These are phyloP conservation scores for Leccinum uliginosum DNA, from an alignment of 768 basidiomycete genomes.

Conservation along the genomic window DNA sequence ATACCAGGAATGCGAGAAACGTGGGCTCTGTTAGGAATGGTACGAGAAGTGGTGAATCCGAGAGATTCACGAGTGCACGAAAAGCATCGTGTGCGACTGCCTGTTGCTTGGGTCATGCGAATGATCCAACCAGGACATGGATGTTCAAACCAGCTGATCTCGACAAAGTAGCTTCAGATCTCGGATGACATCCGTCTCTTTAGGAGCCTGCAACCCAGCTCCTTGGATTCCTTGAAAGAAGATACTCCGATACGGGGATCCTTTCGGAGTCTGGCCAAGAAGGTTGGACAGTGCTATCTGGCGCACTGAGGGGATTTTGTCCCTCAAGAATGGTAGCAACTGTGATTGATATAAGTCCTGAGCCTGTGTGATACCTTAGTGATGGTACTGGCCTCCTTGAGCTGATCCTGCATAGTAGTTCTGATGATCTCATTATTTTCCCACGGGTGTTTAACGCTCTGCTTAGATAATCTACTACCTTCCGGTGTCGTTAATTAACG, in stretches of 20 bases:
- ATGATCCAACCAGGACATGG: slow-evolving; percentile 17
- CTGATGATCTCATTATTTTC: slow-evolving; percentile 22
- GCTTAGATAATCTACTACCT: slow-evolving; percentile 20
- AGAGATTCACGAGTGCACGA: slow-evolving; percentile 88
- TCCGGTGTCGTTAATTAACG: slow-evolving; percentile 16
- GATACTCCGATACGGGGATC: slow-evolving; percentile 65
- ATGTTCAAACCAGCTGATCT: slow-evolving; percentile 69
- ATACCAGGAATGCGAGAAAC: slow-evolving; percentile 78
- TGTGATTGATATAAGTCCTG: slow-evolving; percentile 32
- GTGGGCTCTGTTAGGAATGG: slow-evolving; percentile 60
- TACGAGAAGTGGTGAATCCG: slow-evolving; percentile 72
- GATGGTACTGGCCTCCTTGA: slow-evolving; percentile 33
- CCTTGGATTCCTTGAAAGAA: slow-evolving; percentile 63
- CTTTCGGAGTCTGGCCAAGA: slow-evolving; percentile 70
- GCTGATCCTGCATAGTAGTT: slow-evolving; percentile 31
- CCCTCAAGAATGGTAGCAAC: slow-evolving; percentile 81
- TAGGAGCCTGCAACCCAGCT: slow-evolving; percentile 52
- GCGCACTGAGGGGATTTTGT: slow-evolving; percentile 82
- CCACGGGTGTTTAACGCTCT: slow-evolving; percentile 11
- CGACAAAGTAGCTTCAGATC: slow-evolving; percentile 85
- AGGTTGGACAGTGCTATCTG: slow-evolving; percentile 84
- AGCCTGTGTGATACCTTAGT: neutral
- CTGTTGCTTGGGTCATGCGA: slow-evolving; percentile 38
- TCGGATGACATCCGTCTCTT: slow-evolving; percentile 65
- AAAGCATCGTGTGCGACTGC: slow-evolving; percentile 93